phyloP scores from a whole-genome alignment of 2,329 filamentous ascomycete species.

The Trichoderma koningii region DNA sequence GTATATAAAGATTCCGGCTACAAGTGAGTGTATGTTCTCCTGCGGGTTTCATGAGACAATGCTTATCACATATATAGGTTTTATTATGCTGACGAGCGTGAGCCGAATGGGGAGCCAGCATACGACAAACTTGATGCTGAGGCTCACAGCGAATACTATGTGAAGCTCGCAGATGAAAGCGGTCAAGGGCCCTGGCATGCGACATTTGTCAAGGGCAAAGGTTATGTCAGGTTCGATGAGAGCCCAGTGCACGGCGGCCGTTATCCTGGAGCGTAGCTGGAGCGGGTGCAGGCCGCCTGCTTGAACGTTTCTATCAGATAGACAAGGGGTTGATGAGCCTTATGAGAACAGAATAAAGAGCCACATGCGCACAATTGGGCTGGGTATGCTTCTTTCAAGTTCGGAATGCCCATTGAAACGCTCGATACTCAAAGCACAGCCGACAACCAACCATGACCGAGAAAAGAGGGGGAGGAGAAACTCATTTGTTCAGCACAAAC shows the following conservation, averaged over 20 bases:
- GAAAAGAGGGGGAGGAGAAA: background rate
- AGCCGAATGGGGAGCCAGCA: background rate
- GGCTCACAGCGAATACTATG: background rate
- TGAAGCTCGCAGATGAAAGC: background rate
- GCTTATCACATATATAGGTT: background rate
- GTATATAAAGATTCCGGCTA: slow-evolving; percentile 1
- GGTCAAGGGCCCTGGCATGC: slow-evolving; percentile 10
- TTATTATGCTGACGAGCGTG: slow-evolving; percentile 3
- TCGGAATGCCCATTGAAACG: too few relatives aligned
- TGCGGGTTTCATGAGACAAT: background rate
- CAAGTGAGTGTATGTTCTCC: background rate
- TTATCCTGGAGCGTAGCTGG: background rate
- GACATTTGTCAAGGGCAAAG: slow-evolving; percentile 11
- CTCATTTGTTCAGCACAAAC: background rate
- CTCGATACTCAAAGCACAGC: too few relatives aligned
- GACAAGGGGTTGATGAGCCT: too few relatives aligned
- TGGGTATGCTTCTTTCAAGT: background rate
- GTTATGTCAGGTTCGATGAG: slow-evolving; percentile 15
- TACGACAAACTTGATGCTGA: background rate
- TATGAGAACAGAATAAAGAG: background rate
- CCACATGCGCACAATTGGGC: background rate
- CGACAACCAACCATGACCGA: too few relatives aligned
- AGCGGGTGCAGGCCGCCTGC: background rate
- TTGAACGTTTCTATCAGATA: background rate
- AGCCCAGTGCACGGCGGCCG: background rate